Evolutionary conservation across 164 flowering plant species (phyloP), one percentile per base, ranked within the genome.

Genomic region (Aristolochia contorta): DNA sequence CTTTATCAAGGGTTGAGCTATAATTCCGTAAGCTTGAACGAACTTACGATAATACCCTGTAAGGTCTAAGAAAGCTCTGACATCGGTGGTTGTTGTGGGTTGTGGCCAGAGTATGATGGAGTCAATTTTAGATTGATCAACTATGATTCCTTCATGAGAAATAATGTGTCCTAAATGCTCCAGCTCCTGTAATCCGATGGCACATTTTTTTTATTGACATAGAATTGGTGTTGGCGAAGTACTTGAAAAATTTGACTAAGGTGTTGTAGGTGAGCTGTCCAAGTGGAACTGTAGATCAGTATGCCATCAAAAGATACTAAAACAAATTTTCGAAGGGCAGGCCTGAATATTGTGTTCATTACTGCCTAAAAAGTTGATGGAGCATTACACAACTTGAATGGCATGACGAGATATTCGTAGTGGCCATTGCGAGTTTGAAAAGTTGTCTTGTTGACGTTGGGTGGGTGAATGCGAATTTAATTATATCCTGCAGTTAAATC

Each of bases 31-130:
- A 5, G 12, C 18, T 12, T 25, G 30, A 27, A 47, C 27, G n/a
- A 60, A 47, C 15, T 49, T 47, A 2, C 54, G 53, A 37, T 60
- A 47, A 51, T 60, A 60, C 0, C 55, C 55, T 10, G 63, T 49
- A 3, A 60, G n/a, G 43, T 54, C 63, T 15, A 60, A 25, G 22
- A 47, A 60, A 1, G 33, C 63, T 6, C 63, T 22, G 37, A 60
- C 12, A 3, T 5, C 63, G 21, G 47, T 47, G 37, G 48, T 2
- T 5, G 37, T 24, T 5, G 16, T 47, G 4, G 54, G 63, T 22
- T 20, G 15, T 19, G 43, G 53, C 63, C 55, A 60, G 2, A 3
- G 12, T 8, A 47, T 23, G 19, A 60, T 23, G 3, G 54, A 32
- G 20, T 13, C 0, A 20, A 22, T 58, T 41, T 58, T 51, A 12